Evolutionary conservation across 192 early-diverging fungal genomes (phyloP), one percentile per base, ranked within the genome.

Genomic region (Rhizophagus prolifer): DNA sequence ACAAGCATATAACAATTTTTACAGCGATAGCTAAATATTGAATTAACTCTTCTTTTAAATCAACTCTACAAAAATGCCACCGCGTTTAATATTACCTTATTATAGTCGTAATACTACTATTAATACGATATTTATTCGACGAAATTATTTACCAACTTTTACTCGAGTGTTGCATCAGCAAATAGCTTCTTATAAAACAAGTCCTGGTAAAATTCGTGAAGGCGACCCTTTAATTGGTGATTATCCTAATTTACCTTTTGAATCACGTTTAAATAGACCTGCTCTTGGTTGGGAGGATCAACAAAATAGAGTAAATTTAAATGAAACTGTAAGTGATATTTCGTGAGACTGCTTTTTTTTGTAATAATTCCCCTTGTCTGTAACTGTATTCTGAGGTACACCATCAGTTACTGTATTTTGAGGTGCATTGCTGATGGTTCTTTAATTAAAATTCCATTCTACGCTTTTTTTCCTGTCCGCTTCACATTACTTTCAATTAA

Each of bases 201-300:
- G 16, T 7, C 50, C 50, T 54, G 50, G 50, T 54, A 72, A 72
- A 54, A 14, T 34, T 58, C 13, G 38, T 58, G 26, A 13, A 16
- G 19, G 1, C 5, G 70, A 72, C 28, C 70, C 70, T 30, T 28
- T 41, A 58, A 72, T 72, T 34, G 70, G 70, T 6, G 70, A 72
- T 72, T 72, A 72, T 54, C 70, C 70, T 31, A 72, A 72, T 54
- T 58, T 58, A 34, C 70, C 70, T 25, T 50, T 50, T 50, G 70
- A 72, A 58, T 58, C 47, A 28, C 46, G 38, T 30, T 26, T 50
- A 19, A 30, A 36, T 8, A 72, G 70, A 23, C 47, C 70, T 31
- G 12, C 70, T 58, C 26, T 34, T 58, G 70, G 70, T 2, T 72
- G 70, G 70, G 23, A 34, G 1, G 70, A 72, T 72, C 16, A 58